A percentile compares a stretch with the other conserved stretches of the same genome.
phyloP scores from a whole-genome alignment of 169 alveolate genomes.

The Cytauxzoon felis region DNA sequence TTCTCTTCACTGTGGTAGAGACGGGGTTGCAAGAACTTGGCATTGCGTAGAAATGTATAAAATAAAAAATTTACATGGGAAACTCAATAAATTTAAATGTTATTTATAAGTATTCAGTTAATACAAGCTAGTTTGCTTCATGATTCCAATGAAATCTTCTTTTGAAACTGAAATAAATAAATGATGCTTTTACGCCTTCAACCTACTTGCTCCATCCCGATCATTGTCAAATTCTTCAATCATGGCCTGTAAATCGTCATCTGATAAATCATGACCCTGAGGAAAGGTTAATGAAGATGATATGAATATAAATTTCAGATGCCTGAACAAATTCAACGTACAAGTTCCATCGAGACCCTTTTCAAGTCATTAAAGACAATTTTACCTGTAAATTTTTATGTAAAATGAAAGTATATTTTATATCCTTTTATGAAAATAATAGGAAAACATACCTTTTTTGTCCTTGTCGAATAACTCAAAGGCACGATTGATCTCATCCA shows the following conservation, averaged over 20 bases:
- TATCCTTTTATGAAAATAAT: neutral
- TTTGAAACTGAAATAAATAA: constrained; percentile 78
- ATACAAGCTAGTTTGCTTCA: constrained; percentile 92
- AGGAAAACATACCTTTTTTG: constrained; percentile 74
- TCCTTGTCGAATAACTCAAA: constrained; percentile 95
- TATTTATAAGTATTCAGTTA: constrained; percentile 16
- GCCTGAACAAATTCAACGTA: constrained; percentile 19
- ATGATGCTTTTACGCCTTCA: neutral
- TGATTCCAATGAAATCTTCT: constrained; percentile 93
- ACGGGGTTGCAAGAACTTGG: no score
- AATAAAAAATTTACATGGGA: no score
- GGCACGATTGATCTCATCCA: constrained; percentile 92
- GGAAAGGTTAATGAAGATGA: no score
- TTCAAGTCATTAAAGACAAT: constrained; percentile 89
- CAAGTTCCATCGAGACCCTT: constrained; percentile 93
- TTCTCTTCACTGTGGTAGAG: no score
- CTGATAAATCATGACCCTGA: constrained; percentile 93
- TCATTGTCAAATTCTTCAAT: constrained; percentile 96
- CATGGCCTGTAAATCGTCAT: constrained; percentile 97
- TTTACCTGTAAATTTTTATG: constrained; percentile 71
- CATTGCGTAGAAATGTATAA: no score
- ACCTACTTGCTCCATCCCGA: constrained; percentile 91
- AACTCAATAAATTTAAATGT: neutral
- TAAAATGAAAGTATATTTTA: neutral
- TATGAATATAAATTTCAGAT: neutral